Percentiles rank a stretch among this genome's conserved stretches.
These are phyloP conservation scores for Nigrospora oryzae DNA, from an alignment of 2,329 filamentous ascomycete species.

Conservation along the genomic window DNA sequence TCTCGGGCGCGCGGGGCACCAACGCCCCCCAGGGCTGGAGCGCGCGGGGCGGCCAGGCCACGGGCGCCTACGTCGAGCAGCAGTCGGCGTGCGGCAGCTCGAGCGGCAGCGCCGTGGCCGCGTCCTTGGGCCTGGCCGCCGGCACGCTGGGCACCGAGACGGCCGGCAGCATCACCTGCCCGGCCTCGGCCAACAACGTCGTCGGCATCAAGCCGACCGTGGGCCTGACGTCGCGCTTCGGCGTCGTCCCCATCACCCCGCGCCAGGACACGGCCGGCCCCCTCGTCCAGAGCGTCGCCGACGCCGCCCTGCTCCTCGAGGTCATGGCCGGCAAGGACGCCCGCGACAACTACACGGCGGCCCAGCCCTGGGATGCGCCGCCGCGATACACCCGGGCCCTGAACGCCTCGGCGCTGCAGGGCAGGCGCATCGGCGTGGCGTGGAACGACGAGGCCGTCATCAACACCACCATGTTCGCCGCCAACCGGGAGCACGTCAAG, in stretches of 20 bases:
- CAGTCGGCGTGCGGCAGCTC: conserved; percentile 56
- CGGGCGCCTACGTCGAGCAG: conserved; percentile 49
- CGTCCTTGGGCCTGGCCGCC: conserved; percentile 50
- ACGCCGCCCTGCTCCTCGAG: conserved; percentile 48
- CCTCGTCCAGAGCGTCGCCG: conserved; percentile 47
- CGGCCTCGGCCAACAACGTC: conserved; percentile 45
- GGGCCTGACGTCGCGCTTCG: conserved; percentile 51
- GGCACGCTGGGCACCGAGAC: conserved; percentile 57
- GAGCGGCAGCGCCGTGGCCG: conserved; percentile 51
- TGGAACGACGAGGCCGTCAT: conserved; percentile 5
- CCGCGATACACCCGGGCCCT: conserved; percentile 49
- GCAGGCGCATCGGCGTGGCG: conserved; percentile 47
- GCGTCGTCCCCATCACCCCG: conserved; percentile 48
- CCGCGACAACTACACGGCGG: conserved; percentile 48
- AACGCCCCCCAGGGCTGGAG: conserved; percentile 55
- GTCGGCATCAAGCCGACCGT: conserved; percentile 64
- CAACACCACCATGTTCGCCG: background rate
- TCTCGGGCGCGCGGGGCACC: conserved; percentile 46
- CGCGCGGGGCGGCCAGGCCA: conserved; percentile 51
- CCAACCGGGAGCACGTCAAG: conserved; percentile 3
- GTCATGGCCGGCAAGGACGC: conserved; percentile 45
- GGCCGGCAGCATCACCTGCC: conserved; percentile 53
- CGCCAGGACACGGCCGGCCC: conserved; percentile 51
- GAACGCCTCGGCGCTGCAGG: conserved; percentile 37
- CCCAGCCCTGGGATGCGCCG: conserved; percentile 39